A percentile compares a stretch with the other conserved stretches of the same genome.
phyloP scores from a whole-genome alignment of 2,329 filamentous ascomycete species.

The Calonectria henricotiae region DNA sequence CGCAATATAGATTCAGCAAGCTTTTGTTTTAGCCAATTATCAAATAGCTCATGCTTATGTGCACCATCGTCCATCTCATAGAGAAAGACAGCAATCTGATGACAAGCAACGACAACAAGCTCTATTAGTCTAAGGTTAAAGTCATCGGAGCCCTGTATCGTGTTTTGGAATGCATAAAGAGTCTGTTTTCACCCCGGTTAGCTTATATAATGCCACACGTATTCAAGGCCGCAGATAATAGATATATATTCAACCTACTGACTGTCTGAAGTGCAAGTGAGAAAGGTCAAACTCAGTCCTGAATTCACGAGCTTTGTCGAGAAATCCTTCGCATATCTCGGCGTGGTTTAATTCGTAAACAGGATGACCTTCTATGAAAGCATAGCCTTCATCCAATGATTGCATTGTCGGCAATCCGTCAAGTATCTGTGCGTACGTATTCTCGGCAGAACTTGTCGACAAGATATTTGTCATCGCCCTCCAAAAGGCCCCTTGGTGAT shows the following conservation, averaged over 20 bases:
- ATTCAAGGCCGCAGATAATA: too few relatives aligned
- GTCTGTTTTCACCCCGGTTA: not conserved
- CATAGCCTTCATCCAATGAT: too few relatives aligned
- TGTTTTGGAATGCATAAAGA: slow-evolving; percentile 1
- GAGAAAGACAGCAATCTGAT: slow-evolving; percentile 28
- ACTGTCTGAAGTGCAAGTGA: not conserved
- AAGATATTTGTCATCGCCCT: too few relatives aligned
- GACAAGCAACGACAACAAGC: slow-evolving; percentile 28
- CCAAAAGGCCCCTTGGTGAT: too few relatives aligned
- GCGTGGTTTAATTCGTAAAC: not conserved
- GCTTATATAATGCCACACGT: too few relatives aligned
- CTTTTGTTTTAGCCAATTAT: slow-evolving; percentile 2
- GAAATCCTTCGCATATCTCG: not conserved
- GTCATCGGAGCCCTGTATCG: not conserved
- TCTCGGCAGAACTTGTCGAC: too few relatives aligned
- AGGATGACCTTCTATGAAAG: not conserved
- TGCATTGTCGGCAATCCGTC: too few relatives aligned
- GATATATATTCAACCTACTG: not conserved
- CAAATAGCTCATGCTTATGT: slow-evolving; percentile 26
- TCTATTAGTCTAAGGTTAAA: slow-evolving; percentile 32
- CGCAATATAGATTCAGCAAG: not conserved
- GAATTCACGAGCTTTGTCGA: not conserved
- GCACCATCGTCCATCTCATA: slow-evolving; percentile 19
- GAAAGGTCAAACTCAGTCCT: not conserved
- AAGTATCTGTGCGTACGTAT: too few relatives aligned